phyloP scores from a whole-genome alignment of 1,284 basidiomycete species.

The Sporisorium scitamineum region DNA sequence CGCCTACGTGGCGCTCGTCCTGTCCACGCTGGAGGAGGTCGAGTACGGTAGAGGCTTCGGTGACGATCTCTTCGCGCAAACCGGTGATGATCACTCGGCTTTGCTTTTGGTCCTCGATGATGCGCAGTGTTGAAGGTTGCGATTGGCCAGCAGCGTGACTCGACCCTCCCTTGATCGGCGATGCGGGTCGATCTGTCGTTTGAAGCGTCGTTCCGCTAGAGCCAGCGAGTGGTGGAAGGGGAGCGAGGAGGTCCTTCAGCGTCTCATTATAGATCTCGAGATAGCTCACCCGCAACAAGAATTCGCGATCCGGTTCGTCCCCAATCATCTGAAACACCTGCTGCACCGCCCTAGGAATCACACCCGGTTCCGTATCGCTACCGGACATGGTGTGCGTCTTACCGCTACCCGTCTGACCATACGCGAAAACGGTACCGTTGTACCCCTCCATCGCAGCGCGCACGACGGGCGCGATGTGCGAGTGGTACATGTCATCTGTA shows the following conservation, averaged over 20 bases:
- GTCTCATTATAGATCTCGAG: conserved; percentile 76
- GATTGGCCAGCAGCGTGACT: conserved; percentile 13
- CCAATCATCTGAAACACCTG: conserved; percentile 71
- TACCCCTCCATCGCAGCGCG: conserved; percentile 92
- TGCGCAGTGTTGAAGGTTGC: conserved; percentile 43
- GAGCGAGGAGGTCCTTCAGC: conserved; percentile 72
- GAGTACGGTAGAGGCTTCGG: conserved; percentile 72
- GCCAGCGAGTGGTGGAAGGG: conserved; percentile 29
- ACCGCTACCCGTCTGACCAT: conserved; percentile 79
- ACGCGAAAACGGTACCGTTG: conserved; percentile 94
- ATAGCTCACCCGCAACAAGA: conserved; percentile 74
- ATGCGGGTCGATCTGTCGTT: conserved; percentile 35
- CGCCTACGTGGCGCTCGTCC: conserved; percentile 87
- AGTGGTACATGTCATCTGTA: conserved; percentile 69
- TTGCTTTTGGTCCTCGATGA: conserved; percentile 67
- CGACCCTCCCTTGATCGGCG: conserved; percentile 33
- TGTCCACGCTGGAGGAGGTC: conserved; percentile 84
- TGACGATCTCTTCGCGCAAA: conserved; percentile 73
- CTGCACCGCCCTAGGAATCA: conserved; percentile 88
- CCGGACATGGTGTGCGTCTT: conserved; percentile 88
- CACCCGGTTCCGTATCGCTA: conserved; percentile 84
- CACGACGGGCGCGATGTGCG: conserved; percentile 72
- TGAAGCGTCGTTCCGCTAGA: conserved; percentile 3
- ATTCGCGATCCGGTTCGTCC: conserved; percentile 69
- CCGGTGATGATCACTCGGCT: conserved; percentile 72